A percentile compares a stretch with the other conserved stretches of the same genome.
Evolutionary conservation across 345 rosid species (phyloP).

Genomic region (Salix brachista): DNA sequence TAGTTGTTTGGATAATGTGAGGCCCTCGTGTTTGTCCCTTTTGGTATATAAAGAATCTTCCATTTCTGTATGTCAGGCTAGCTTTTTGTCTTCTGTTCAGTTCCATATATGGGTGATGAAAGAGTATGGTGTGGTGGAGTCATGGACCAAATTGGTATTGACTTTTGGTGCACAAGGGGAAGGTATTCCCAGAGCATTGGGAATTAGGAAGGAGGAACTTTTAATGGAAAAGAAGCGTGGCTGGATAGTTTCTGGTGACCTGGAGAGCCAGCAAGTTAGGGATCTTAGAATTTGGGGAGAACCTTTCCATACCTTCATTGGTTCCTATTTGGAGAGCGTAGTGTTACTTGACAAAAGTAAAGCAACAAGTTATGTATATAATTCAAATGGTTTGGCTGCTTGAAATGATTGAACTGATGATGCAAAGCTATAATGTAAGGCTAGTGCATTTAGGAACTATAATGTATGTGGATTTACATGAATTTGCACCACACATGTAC

Average conservation of each 20-base stretch:
- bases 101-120: constrained; percentile 2
- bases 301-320: not conserved
- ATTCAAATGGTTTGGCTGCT: too few relatives aligned
- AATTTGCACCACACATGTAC: too few relatives aligned
- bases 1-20: not conserved
- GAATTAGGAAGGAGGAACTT: not conserved
- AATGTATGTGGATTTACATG: too few relatives aligned
- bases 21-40: not conserved
- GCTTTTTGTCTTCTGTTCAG: not conserved
- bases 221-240: not conserved
- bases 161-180: not conserved
- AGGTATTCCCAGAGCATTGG: not conserved
- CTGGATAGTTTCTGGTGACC: not conserved
- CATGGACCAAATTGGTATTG: not conserved
- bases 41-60: not conserved
- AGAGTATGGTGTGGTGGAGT: not conserved
- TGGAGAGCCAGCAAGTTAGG: not conserved
- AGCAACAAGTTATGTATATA: not conserved
- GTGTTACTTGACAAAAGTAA: not conserved
- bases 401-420: too few relatives aligned
- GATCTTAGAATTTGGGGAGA: not conserved
- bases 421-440: too few relatives aligned
- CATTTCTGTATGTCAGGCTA: not conserved
- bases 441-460: too few relatives aligned
- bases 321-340: not conserved